Conservation (phyloP, 345 rosid species). For the Eucalyptus shirleyi region DNA sequence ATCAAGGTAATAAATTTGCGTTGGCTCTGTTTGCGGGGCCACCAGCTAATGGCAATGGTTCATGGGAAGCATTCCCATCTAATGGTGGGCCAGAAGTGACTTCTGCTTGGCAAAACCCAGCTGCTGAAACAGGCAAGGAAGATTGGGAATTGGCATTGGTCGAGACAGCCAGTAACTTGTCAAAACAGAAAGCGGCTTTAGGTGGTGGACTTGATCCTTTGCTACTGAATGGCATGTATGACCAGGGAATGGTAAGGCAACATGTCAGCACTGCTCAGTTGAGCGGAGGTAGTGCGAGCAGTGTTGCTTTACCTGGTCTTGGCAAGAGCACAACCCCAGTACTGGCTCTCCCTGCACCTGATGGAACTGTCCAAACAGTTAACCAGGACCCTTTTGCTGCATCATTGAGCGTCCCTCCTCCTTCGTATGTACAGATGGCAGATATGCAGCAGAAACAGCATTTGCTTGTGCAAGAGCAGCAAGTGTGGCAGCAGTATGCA, state of each 20-base stretch:
- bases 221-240: conserved; percentile 85
- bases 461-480: conserved; percentile 55
- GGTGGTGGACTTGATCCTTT: conserved; percentile 81
- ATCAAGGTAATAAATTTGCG: conserved; percentile 82
- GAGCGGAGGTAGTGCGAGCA: conserved; percentile 83
- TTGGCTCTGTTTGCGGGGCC: conserved; percentile 69
- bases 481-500: conserved; percentile 55
- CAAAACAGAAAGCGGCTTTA: conserved; percentile 58
- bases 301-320: conserved; percentile 53
- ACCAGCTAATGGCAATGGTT: conserved; percentile 32
- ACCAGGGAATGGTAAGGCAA: conserved; percentile 88
- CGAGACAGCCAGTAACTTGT: conserved; percentile 66
- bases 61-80: conserved; percentile 82
- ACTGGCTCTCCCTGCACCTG: conserved; percentile 71
- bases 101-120: conserved; percentile 78
- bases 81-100: conserved; percentile 41
- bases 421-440: conserved; percentile 68
- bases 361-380: conserved; percentile 48
- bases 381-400: conserved; percentile 71
- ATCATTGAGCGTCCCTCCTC: conserved; percentile 49
- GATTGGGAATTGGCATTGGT: conserved; percentile 97
- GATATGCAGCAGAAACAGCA: conserved; percentile 78
- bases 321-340: conserved; percentile 35
- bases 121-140: conserved; percentile 75
- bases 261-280: conserved; percentile 52